A percentile compares a stretch with the other conserved stretches of the same genome.
Conservation (phyloP, 106 monocot species). For the Dendrobium chrysotoxum region DNA sequence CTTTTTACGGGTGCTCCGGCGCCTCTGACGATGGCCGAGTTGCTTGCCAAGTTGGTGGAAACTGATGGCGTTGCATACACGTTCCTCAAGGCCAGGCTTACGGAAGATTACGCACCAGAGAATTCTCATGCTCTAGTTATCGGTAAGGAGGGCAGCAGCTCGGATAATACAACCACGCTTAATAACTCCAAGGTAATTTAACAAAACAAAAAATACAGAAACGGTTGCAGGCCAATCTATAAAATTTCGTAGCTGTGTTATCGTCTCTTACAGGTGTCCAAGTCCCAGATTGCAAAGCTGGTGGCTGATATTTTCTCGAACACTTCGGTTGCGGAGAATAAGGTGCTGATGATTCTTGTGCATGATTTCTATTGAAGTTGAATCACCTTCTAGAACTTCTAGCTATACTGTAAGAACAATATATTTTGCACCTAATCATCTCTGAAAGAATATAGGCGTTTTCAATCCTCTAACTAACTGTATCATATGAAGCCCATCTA, state of each 20-base stretch:
- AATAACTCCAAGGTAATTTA: constrained; percentile 27
- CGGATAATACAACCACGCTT: background rate
- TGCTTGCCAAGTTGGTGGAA: constrained; percentile 58
- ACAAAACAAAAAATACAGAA: background rate
- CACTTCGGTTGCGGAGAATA: constrained; percentile 74
- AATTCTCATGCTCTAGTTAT: constrained; percentile 32
- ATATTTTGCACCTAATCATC: background rate
- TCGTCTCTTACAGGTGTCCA: constrained; percentile 44
- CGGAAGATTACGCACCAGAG: constrained; percentile 47
- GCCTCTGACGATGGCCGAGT: constrained; percentile 44
- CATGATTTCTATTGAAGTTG: background rate
- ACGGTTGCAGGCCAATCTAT: background rate
- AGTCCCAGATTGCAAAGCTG: constrained; percentile 63
- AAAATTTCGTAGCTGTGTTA: background rate
- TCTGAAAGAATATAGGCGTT: too few species aligned
- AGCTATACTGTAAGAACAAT: background rate
- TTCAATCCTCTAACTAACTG: too few species aligned
- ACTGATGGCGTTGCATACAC: constrained; percentile 66
- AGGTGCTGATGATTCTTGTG: constrained; percentile 31
- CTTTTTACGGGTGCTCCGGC: constrained; percentile 36
- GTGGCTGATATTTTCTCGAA: constrained; percentile 77
- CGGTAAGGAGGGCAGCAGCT: constrained; percentile 38
- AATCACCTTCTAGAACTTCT: background rate
- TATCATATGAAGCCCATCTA: too few species aligned
- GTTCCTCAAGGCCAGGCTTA: constrained; percentile 57